These are phyloP conservation scores for Glebionis coronaria DNA, from an alignment of 129 eudicot genomes.

Conservation along the genomic window DNA sequence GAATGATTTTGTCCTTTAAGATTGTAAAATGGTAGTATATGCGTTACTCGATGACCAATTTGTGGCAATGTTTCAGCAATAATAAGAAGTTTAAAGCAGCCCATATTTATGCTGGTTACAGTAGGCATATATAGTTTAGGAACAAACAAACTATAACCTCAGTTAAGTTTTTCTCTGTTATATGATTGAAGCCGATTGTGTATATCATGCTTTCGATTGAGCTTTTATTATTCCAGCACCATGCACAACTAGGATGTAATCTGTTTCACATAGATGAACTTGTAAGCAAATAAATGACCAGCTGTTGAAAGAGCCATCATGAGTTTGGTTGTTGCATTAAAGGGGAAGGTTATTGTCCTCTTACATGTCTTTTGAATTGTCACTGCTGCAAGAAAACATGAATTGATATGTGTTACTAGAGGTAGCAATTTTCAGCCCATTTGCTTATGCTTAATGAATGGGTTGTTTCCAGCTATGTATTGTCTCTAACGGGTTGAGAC, in stretches of 20 bases:
- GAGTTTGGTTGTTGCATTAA: background rate
- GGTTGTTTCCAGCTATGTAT: no score
- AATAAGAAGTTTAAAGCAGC: background rate
- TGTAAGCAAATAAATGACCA: background rate
- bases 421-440: background rate
- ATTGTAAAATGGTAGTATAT: no score
- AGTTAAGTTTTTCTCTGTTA: background rate
- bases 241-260: background rate
- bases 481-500: no score
- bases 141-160: background rate
- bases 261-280: background rate
- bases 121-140: background rate
- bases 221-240: slow-evolving; percentile 4
- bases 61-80: no score
- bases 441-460: no score
- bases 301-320: background rate
- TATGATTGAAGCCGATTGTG: background rate
- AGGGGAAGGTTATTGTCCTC: background rate
- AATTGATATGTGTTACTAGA: background rate
- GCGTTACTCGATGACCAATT: no score
- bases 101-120: background rate
- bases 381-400: background rate
- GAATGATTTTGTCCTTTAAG: background rate
- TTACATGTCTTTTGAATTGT: background rate
- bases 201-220: background rate